A percentile compares a stretch with the other conserved stretches of the same genome.
Evolutionary conservation across 139 green algal species (phyloP).

Genomic region (Auxenochlorella pyrenoidosa): DNA sequence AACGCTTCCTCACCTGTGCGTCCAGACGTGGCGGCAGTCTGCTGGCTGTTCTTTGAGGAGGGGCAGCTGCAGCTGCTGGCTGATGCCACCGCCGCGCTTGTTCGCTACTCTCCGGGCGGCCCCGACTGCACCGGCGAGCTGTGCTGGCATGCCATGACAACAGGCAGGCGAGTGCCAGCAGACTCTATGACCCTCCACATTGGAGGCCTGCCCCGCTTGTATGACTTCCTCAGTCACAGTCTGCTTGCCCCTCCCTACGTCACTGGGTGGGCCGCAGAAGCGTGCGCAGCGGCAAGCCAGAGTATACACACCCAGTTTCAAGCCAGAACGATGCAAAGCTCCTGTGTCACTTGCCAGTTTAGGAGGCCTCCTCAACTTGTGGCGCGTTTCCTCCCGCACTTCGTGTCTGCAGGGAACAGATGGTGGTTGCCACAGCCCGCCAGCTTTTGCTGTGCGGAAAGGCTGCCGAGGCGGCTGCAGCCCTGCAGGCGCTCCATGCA

Average conservation of each 20-base stretch:
- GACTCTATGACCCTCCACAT: too few relatives aligned
- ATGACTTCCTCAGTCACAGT: too few relatives aligned
- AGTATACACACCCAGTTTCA: too few relatives aligned
- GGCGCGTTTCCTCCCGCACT: too few relatives aligned
- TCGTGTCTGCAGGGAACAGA: background rate
- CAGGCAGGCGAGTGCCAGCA: background rate
- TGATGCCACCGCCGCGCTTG: background rate
- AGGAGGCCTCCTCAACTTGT: too few relatives aligned
- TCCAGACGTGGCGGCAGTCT: background rate
- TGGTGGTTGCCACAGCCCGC: background rate
- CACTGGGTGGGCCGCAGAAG: too few relatives aligned
- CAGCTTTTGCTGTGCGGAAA: background rate
- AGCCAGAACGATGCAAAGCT: too few relatives aligned
- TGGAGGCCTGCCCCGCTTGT: too few relatives aligned
- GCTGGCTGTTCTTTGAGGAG: conserved; percentile 2
- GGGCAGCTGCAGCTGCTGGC: background rate
- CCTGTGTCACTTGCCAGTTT: too few relatives aligned
- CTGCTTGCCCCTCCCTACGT: too few relatives aligned
- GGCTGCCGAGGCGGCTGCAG: background rate
- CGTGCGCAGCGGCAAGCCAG: too few relatives aligned
- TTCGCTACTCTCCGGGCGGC: background rate
- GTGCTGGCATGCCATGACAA: background rate
- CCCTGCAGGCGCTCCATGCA: background rate
- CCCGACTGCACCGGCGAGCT: background rate
- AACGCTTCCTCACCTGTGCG: background rate